Evolutionary conservation across 257 asterid species (phyloP).

Genomic region (Penstemon barbatus): DNA sequence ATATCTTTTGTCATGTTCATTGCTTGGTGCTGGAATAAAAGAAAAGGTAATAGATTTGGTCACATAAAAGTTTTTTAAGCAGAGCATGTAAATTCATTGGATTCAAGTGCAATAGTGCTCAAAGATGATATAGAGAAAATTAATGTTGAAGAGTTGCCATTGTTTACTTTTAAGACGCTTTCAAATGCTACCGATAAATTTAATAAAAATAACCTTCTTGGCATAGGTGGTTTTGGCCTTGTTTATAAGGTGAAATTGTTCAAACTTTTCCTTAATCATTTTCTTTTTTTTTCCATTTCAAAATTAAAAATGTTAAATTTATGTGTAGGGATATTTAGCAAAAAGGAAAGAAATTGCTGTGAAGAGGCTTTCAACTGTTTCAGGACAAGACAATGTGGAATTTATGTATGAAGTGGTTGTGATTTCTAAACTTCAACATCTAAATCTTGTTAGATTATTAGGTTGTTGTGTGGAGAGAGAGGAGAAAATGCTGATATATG

Average conservation of each 20-base stretch:
- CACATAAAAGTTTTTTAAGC: no score
- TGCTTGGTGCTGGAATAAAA: slow-evolving; percentile 43
- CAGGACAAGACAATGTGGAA: slow-evolving; percentile 49
- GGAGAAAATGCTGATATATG: slow-evolving; percentile 60
- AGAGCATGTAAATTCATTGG: no score
- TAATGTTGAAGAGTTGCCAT: slow-evolving; percentile 45
- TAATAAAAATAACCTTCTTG: slow-evolving; percentile 42
- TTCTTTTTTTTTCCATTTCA: background rate
- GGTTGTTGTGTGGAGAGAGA: slow-evolving; percentile 51
- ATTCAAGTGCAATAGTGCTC: no score
- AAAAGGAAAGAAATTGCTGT: slow-evolving; percentile 53
- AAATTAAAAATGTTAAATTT: background rate
- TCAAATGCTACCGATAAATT: slow-evolving; percentile 51
- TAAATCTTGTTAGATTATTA: slow-evolving; percentile 53
- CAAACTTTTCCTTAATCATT: background rate
- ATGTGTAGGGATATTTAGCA: slow-evolving; percentile 39
- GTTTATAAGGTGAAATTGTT: slow-evolving; percentile 53
- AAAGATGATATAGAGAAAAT: background rate
- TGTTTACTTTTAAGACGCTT: slow-evolving; percentile 38
- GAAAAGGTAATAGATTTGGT: slow-evolving; percentile 36
- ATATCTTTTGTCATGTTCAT: slow-evolving; percentile 29
- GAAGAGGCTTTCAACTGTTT: slow-evolving; percentile 49
- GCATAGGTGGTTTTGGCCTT: slow-evolving; percentile 69
- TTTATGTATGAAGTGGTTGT: slow-evolving; percentile 57
- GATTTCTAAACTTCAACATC: slow-evolving; percentile 50